Evolutionary conservation across 495 filamentous ascomycete genomes (phyloP).

Genomic region (Lentithecium fluviatile): DNA sequence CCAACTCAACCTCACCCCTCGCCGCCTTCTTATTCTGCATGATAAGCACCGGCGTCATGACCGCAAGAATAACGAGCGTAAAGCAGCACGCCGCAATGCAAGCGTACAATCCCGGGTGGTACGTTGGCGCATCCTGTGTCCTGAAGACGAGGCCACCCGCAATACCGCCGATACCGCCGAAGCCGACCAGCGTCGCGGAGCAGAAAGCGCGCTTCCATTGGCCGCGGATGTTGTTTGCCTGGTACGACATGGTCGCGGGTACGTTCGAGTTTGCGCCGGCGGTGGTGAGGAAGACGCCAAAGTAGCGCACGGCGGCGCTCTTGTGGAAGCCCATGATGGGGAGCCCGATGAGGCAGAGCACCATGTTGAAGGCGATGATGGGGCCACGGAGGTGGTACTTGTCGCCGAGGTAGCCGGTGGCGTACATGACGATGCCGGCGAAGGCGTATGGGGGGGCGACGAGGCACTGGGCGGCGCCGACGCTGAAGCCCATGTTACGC

Average conservation of each 20-base stretch:
- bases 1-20: conserved; percentile 36
- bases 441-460: conserved; percentile 48
- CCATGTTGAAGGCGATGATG: conserved; percentile 56
- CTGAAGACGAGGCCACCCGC: conserved; percentile 38
- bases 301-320: conserved; percentile 54
- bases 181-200: conserved; percentile 36
- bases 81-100: conserved; percentile 34
- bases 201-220: conserved; percentile 43
- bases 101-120: conserved; percentile 36
- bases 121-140: conserved; percentile 32
- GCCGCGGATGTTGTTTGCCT: conserved; percentile 40
- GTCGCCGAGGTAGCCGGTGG: conserved; percentile 56
- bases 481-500: conserved; percentile 50
- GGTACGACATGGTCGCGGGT: conserved; percentile 47
- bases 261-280: conserved; percentile 64
- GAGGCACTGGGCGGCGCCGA: conserved; percentile 47
- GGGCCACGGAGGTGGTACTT: conserved; percentile 57
- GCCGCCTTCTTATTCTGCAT: conserved; percentile 30
- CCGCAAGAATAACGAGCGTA: conserved; percentile 27
- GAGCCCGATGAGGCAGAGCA: conserved; percentile 51
- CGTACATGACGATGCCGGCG: conserved; percentile 44
- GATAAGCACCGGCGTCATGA: conserved; percentile 21
- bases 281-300: conserved; percentile 65
- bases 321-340: conserved; percentile 56
- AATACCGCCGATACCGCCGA: conserved; percentile 42